Conservation (phyloP, 805 yeast genomes). For the Zygosaccharomyces gambellarensis region DNA sequence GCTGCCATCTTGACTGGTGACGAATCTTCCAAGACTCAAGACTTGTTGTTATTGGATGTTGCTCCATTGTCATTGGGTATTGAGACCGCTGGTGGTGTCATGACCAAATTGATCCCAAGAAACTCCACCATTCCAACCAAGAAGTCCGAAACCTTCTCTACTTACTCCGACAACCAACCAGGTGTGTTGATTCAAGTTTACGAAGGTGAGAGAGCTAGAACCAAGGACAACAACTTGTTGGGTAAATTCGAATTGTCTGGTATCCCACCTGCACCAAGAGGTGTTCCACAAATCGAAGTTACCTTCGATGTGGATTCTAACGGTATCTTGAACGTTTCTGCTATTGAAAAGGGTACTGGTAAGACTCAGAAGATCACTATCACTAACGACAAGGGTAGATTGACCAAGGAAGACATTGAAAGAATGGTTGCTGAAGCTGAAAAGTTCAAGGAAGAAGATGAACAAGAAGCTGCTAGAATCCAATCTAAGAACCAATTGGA, state of each 20-base stretch:
- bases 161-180: constrained; percentile 98
- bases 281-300: constrained; percentile 97
- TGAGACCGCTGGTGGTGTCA: constrained; percentile 99
- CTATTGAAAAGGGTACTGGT: constrained; percentile 98
- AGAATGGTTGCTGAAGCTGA: constrained; percentile 98
- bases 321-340: constrained; percentile 95
- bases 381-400: constrained; percentile 98
- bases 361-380: constrained; percentile 94
- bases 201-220: constrained; percentile 98
- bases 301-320: constrained; percentile 96
- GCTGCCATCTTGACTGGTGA: constrained; percentile 98
- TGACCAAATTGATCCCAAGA: constrained; percentile 98
- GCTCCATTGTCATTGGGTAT: constrained; percentile 98
- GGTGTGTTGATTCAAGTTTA: constrained; percentile 98
- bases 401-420: constrained; percentile 95
- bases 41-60: constrained; percentile 92
- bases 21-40: constrained; percentile 96
- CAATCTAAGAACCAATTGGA: constrained; percentile 94
- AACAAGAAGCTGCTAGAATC: constrained; percentile 87
- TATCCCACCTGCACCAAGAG: constrained; percentile 98
- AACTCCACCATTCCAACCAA: constrained; percentile 98
- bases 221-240: constrained; percentile 93
- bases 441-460: constrained; percentile 96
- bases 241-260: constrained; percentile 97
- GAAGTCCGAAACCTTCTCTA: constrained; percentile 96